Percentiles rank a stretch among this genome's conserved stretches.
These are phyloP conservation scores for Phytophthora brassicae DNA, from an alignment of 352 stramenopile species.

Conservation along the genomic window DNA sequence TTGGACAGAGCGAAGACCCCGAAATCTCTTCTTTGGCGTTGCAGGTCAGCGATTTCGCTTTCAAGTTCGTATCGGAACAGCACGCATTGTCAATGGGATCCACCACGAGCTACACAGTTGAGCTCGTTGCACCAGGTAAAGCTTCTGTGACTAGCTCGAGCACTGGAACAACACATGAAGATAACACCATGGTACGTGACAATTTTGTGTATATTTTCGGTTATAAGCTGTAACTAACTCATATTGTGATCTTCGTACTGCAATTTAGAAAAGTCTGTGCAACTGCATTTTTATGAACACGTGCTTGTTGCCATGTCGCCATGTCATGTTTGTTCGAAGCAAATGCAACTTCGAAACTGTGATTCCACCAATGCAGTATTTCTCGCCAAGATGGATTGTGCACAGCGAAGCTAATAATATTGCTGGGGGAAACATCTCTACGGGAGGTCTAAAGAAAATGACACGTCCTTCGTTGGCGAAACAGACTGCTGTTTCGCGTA, in stretches of 20 bases:
- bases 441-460: not conserved
- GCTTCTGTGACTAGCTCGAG: not conserved
- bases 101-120: not conserved
- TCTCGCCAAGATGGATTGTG: not conserved
- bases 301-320: constrained; percentile 8
- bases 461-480: not conserved
- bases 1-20: not conserved
- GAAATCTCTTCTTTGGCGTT: not conserved
- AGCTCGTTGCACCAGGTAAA: not conserved
- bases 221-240: too few species aligned
- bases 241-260: not conserved
- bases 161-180: not conserved
- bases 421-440: not conserved
- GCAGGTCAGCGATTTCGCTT: not conserved
- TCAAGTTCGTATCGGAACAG: not conserved
- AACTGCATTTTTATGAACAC: constrained; percentile 14
- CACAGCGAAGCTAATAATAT: constrained; percentile 5
- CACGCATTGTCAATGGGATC: not conserved
- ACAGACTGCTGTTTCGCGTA: too few species aligned
- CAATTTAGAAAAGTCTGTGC: not conserved
- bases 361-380: not conserved
- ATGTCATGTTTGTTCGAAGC: constrained; percentile 5
- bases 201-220: not conserved
- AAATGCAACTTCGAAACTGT: constrained; percentile 2
- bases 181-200: not conserved